Percentiles rank a stretch among this genome's conserved stretches.
These are phyloP conservation scores for Mangifera indica DNA, from an alignment of 345 rosid species.

Conservation along the genomic window DNA sequence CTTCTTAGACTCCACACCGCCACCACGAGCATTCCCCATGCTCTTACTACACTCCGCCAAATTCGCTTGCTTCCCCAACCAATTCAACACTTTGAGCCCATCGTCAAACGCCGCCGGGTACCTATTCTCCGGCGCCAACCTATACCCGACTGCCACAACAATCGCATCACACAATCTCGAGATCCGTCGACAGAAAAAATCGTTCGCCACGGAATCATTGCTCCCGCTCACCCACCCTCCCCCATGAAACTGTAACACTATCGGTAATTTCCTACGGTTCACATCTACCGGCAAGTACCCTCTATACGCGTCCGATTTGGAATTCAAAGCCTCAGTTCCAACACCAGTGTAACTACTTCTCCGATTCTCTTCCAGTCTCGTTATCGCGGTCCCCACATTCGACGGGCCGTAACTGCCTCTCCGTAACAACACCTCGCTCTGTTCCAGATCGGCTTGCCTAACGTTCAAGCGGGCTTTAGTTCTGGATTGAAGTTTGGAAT, in stretches of 20 bases:
- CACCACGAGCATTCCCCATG: conserved; percentile 47
- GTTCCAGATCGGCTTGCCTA: conserved; percentile 11
- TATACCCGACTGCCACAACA: conserved; percentile 86
- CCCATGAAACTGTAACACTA: conserved; percentile 89
- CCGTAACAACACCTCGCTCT: conserved; percentile 20
- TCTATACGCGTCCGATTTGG: conserved; percentile 56
- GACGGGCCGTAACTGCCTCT: conserved; percentile 55
- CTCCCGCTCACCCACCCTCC: conserved; percentile 98
- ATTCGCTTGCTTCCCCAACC: conserved; percentile 97
- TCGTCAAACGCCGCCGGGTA: conserved; percentile 89
- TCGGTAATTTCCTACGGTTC: conserved; percentile 54
- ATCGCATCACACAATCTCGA: conserved; percentile 79
- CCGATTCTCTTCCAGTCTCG: conserved; percentile 4
- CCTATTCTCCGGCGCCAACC: conserved; percentile 88
- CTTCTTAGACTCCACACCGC: conserved; percentile 60
- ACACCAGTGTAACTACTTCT: conserved; percentile 54
- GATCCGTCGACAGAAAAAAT: conserved; percentile 72
- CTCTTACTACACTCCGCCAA: conserved; percentile 80
- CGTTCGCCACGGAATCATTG: conserved; percentile 86
- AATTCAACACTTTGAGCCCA: conserved; percentile 74
- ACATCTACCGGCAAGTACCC: conserved; percentile 64
- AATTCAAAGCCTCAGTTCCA: conserved; percentile 35
- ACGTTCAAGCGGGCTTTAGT: not conserved
- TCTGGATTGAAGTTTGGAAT: conserved; percentile 31
- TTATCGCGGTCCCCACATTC: conserved; percentile 12